Conservation (phyloP, 345 rosid species). For the Eucalyptus marginata region DNA sequence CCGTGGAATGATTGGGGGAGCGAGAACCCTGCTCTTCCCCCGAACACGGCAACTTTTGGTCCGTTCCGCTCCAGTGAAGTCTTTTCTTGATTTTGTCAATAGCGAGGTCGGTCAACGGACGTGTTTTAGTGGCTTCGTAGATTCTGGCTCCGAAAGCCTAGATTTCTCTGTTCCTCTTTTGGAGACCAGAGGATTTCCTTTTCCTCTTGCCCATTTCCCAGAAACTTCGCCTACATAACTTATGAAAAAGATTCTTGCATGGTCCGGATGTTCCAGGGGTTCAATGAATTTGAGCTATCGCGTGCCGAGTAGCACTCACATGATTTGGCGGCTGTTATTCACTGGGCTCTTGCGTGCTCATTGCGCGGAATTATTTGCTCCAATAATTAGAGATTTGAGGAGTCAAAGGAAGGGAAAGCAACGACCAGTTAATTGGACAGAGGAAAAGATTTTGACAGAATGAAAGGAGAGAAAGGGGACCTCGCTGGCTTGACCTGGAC, state of each 20-base stretch:
- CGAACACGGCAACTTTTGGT: too few species aligned
- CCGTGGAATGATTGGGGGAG: too few species aligned
- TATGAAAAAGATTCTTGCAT: background rate
- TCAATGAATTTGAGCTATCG: too few species aligned
- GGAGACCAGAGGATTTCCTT: background rate
- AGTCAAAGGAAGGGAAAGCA: background rate
- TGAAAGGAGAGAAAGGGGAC: background rate
- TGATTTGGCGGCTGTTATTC: background rate
- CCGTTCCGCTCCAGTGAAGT: too few species aligned
- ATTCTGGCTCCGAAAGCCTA: too few species aligned
- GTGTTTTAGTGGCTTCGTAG: too few species aligned
- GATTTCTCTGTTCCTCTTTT: background rate
- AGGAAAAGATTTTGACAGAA: background rate
- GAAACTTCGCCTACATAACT: background rate
- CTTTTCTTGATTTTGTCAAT: too few species aligned
- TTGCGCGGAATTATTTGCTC: background rate
- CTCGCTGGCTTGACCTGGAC: too few species aligned
- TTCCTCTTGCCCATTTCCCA: background rate
- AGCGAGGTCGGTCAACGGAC: too few species aligned
- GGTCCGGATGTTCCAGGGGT: too few species aligned
- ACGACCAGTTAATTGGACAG: background rate
- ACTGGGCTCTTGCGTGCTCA: background rate
- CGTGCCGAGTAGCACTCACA: background rate
- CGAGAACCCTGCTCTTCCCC: too few species aligned
- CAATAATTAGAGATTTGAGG: background rate